phyloP scores from a whole-genome alignment of 1,284 basidiomycete genomes.

The Austroboletus niveus region DNA sequence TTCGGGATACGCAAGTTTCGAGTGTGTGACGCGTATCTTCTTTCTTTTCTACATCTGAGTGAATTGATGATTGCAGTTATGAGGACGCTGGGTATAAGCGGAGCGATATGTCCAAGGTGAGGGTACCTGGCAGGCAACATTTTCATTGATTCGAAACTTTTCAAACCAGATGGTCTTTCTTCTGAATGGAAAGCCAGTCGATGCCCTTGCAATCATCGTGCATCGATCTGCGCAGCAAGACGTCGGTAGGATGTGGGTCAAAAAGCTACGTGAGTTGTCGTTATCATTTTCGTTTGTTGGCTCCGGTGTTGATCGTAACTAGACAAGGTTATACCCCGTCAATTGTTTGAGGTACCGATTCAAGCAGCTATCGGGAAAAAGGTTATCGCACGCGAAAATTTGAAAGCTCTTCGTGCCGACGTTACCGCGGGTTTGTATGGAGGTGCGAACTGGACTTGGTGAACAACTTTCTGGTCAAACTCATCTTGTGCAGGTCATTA shows the following conservation, averaged over 20 bases:
- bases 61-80: slow-evolving; percentile 53
- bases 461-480: not conserved
- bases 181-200: slow-evolving; percentile 83
- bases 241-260: slow-evolving; percentile 81
- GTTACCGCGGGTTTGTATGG: slow-evolving; percentile 95
- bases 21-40: slow-evolving; percentile 49
- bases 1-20: slow-evolving; percentile 91
- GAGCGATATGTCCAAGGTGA: slow-evolving; percentile 80
- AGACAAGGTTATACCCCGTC: slow-evolving; percentile 90
- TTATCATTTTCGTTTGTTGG: not conserved
- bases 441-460: slow-evolving; percentile 43
- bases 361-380: slow-evolving; percentile 86
- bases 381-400: slow-evolving; percentile 86
- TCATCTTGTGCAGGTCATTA: slow-evolving; percentile 60
- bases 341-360: slow-evolving; percentile 92
- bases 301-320: not conserved
- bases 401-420: slow-evolving; percentile 88
- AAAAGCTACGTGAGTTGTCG: slow-evolving; percentile 74
- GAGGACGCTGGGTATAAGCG: slow-evolving; percentile 86
- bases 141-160: not conserved
- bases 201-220: slow-evolving; percentile 89
- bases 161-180: slow-evolving; percentile 76
- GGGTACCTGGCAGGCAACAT: slow-evolving; percentile 4
- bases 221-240: slow-evolving; percentile 71
- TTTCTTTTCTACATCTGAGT: not conserved